Percentiles rank a stretch among this genome's conserved stretches.
phyloP scores from a whole-genome alignment of 2,329 filamentous ascomycete genomes.

The Periconia sp. region DNA sequence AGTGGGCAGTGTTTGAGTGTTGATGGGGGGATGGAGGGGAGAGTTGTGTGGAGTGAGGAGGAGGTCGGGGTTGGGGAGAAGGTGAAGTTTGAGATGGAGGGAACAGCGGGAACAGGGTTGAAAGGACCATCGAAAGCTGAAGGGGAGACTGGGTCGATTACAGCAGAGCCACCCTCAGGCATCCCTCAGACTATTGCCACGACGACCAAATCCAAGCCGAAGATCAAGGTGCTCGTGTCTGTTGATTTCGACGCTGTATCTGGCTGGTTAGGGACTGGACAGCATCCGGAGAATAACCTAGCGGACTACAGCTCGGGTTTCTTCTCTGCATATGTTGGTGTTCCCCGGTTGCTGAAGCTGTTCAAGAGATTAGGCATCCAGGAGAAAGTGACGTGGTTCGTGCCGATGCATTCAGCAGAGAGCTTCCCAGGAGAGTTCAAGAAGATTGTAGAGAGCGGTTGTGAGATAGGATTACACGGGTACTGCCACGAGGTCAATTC shows the following conservation, averaged over 20 bases:
- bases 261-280: constrained; percentile 65
- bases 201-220: constrained; percentile 19
- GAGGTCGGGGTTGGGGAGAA: too few species aligned
- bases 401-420: constrained; percentile 65
- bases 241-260: constrained; percentile 66
- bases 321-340: constrained; percentile 63
- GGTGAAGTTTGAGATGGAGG: too few species aligned
- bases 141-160: too few species aligned
- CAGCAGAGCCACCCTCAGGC: background rate
- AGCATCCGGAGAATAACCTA: constrained; percentile 59
- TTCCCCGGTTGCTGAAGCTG: constrained; percentile 60
- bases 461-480: constrained; percentile 60
- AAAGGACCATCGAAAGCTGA: too few species aligned
- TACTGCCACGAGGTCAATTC: constrained; percentile 54
- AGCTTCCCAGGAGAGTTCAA: constrained; percentile 60
- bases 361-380: constrained; percentile 59
- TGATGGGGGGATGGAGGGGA: too few species aligned
- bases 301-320: constrained; percentile 63
- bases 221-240: constrained; percentile 49
- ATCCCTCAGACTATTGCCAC: constrained; percentile 1
- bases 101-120: too few species aligned
- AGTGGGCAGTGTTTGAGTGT: too few species aligned
- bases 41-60: too few species aligned
- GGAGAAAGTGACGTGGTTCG: constrained; percentile 64
- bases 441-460: constrained; percentile 59